A percentile compares a stretch with the other conserved stretches of the same genome.
phyloP scores from a whole-genome alignment of 2,329 filamentous ascomycete species.

The Talaromyces sp. region DNA sequence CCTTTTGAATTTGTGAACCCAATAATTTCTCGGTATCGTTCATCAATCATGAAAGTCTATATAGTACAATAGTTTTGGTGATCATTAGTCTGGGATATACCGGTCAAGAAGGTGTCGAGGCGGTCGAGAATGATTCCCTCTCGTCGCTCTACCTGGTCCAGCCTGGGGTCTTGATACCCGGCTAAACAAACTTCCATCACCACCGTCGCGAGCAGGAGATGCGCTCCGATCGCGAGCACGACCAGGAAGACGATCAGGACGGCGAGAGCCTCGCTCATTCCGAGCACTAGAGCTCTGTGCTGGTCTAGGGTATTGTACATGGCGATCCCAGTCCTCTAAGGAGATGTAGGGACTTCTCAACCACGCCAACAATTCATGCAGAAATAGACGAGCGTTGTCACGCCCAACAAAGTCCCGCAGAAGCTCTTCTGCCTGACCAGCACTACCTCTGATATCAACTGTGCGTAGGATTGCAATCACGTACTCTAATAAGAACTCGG shows the following conservation, averaged over 20 bases:
- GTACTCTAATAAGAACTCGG: slow-evolving; percentile 85
- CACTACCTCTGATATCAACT: slow-evolving; percentile 77
- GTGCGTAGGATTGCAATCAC: slow-evolving; percentile 80
- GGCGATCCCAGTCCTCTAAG: slow-evolving; percentile 76
- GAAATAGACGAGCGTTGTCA: slow-evolving; percentile 71
- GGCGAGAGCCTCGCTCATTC: slow-evolving; percentile 11
- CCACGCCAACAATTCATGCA: slow-evolving; percentile 85
- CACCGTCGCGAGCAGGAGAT: slow-evolving; percentile 25
- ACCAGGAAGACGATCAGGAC: slow-evolving; percentile 3
- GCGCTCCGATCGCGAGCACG: slow-evolving; percentile 16
- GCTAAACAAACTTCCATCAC: slow-evolving; percentile 20
- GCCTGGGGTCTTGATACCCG: slow-evolving; percentile 29
- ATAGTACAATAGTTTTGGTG: too few species aligned
- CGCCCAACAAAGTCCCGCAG: slow-evolving; percentile 76
- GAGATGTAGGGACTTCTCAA: slow-evolving; percentile 75
- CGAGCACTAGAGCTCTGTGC: not conserved
- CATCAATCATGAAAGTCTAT: not conserved
- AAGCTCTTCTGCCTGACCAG: slow-evolving; percentile 77
- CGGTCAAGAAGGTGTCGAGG: slow-evolving; percentile 33
- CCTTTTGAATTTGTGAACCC: not conserved
- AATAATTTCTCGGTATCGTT: too few species aligned
- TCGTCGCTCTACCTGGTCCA: not conserved
- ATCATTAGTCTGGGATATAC: slow-evolving; percentile 39
- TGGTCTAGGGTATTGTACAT: slow-evolving; percentile 68
- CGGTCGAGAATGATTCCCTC: slow-evolving; percentile 2